Base-by-base conservation (phyloP, 768 basidiomycete genomes). In the Termitomyces sp. region DNA sequence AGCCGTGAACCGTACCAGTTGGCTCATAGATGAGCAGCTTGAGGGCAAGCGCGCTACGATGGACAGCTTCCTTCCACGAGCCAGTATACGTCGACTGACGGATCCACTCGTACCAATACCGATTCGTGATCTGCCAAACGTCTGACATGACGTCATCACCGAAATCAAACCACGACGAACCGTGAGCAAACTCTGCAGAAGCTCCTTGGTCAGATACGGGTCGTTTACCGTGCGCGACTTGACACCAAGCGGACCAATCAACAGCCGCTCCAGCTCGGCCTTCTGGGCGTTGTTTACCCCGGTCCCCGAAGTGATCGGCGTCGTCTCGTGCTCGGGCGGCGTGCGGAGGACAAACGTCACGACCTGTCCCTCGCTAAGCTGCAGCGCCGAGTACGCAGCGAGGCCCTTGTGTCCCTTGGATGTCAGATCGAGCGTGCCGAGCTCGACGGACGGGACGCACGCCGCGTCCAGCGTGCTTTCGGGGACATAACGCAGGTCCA, bases 21-120 rank as follows among this genome's bases (percentile, higher is more conserved):
- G 94, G 95, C 68, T 96, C 95, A 66, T 83, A 98, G 47, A 95
- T 94, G 61, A 98, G 78, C 58, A 97, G 80, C 73, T 98, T 98
- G 62, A 98, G 77, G 0, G 94, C 92, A n/a, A 98, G 78, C 1
- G 94, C 96, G 58, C 92, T 94, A 24, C 95, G 84, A 67, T 93
- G 85, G 6, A 98, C 95, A 2, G 90, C 87, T 70, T 99, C 97
- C 65, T 95, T 89, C 97, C 97, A 99, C 16, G 93, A 84, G 0
- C 96, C 97, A 15, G 81, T 81, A 72, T 99, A 99, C 0, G 89
- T 93, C 36, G 90, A 93, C 63, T 84, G 82, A n/a, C 84, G 79
- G 65, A 97, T 88, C 95, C 95, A 98, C 22, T 83, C 75, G 61
- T 85, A 86, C 95, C 95, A 98, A 70, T 91, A 97, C 27, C 72